These are phyloP conservation scores for Xylariaceae sp. DNA, from an alignment of 2,329 filamentous ascomycete genomes.

Conservation along the genomic window DNA sequence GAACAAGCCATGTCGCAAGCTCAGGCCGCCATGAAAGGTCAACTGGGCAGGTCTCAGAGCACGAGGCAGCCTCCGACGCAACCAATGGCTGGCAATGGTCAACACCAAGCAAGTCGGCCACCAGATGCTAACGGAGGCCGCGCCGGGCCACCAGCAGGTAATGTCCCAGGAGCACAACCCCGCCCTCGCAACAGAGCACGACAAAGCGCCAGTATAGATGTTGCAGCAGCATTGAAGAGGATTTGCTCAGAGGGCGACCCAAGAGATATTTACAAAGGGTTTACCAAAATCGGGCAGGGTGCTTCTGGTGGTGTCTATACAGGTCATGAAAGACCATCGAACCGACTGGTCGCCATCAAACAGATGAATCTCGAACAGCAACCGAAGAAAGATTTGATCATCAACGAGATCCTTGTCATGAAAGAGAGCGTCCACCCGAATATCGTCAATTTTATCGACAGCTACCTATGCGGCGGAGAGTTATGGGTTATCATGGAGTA, in stretches of 20 bases:
- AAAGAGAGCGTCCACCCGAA: constrained; percentile 98
- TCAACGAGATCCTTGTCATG: constrained; percentile 99
- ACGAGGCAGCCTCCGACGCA: constrained; percentile 59
- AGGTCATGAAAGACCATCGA: constrained; percentile 77
- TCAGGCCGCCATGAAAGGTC: constrained; percentile 69
- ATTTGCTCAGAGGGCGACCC: constrained; percentile 92
- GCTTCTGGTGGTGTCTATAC: constrained; percentile 95
- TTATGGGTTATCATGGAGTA: constrained; percentile 99
- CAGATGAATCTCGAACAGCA: constrained; percentile 99
- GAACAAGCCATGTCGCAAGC: constrained; percentile 78
- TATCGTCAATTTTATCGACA: constrained; percentile 99
- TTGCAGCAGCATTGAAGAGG: constrained; percentile 75
- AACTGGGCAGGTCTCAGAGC: constrained; percentile 69
- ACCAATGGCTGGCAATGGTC: constrained; percentile 49
- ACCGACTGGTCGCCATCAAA: constrained; percentile 93
- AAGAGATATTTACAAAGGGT: constrained; percentile 76
- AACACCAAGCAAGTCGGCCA: constrained; percentile 37
- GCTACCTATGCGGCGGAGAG: constrained; percentile 83
- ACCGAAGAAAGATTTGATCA: constrained; percentile 97
- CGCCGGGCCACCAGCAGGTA: constrained; percentile 30
- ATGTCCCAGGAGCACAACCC: constrained; percentile 36
- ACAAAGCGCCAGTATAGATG: constrained; percentile 77
- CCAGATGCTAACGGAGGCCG: constrained; percentile 29
- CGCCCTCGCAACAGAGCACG: constrained; percentile 73
- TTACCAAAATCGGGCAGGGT: constrained; percentile 96